Evolutionary conservation across 2,329 filamentous ascomycete genomes (phyloP), one percentile per base, ranked within the genome.

Genomic region (Leptographium flavum): DNA sequence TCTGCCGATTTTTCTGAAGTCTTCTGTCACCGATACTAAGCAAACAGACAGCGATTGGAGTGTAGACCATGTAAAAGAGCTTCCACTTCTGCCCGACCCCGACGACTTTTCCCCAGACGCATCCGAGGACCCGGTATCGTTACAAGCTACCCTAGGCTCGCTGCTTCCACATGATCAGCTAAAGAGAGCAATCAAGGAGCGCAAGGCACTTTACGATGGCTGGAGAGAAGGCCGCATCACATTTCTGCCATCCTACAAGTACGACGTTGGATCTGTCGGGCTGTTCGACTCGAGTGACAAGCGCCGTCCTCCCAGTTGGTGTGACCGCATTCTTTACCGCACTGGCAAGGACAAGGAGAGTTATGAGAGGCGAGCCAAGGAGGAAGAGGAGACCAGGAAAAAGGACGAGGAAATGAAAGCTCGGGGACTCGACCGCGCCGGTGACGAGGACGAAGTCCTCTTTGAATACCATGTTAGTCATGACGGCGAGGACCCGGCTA

Each of bases 261-360:
- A 98, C 54, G 93, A 98, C 56, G 71, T 94, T 25, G 92, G 92
- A n/a, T 94, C 83, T 27, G 77, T 94, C 28, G 85, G 85, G 2
- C 74, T 87, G 27, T 98, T 95, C 58, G 93, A 98, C 63, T 87
- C 88, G 0, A 94, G 88, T 53, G 92, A 96, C 58, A 98, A 98
- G 66, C 81, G 81, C 51, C 76, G 93, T 44, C 83, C 85, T 2
- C 92, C 92, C 3, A 94, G 87, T 58, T 98, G 92, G 90, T 98
- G 92, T 59, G 92, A 98, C 63, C 82, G 92, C 15, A 88, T 98
- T 39, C 63, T 98, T 1, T 98, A 80, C 59, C 74, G 90, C 8
- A 92, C 87, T 2, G 76, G 81, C 35, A 74, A 69, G 39, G 80
- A 92, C 55, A 80, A 74, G 50, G 63, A 80, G 23, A 70, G 69